Evolutionary conservation across 352 stramenopile species (phyloP).

Genomic region (Phytophthora tentaculata): DNA sequence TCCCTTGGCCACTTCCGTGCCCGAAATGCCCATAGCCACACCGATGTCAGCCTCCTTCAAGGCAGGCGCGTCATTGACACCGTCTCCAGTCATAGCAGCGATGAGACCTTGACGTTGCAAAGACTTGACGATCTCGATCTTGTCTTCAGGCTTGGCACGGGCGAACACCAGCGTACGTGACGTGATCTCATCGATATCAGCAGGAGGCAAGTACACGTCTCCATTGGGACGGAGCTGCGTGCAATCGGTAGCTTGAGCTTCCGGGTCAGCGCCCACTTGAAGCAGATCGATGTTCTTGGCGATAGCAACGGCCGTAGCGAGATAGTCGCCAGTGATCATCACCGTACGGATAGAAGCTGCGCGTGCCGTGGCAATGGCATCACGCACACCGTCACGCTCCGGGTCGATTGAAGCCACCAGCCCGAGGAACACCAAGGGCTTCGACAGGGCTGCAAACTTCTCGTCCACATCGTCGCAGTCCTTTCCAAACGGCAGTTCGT

Average conservation of each 20-base stretch:
- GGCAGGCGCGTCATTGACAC: slow-evolving; percentile 97
- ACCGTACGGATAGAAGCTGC: slow-evolving; percentile 71
- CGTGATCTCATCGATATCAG: slow-evolving; percentile 91
- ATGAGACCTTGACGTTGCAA: slow-evolving; percentile 90
- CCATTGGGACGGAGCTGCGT: slow-evolving; percentile 58
- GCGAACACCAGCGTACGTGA: slow-evolving; percentile 92
- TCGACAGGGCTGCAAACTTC: slow-evolving; percentile 67
- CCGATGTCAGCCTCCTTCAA: slow-evolving; percentile 97
- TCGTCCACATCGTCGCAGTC: slow-evolving; percentile 69
- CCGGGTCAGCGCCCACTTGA: slow-evolving; percentile 61
- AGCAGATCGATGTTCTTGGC: slow-evolving; percentile 93
- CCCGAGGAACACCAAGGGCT: slow-evolving; percentile 91
- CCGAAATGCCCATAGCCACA: slow-evolving; percentile 97
- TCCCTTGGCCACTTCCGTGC: slow-evolving; percentile 98
- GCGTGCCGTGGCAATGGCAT: slow-evolving; percentile 53
- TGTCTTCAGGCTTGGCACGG: slow-evolving; percentile 94
- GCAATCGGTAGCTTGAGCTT: slow-evolving; percentile 76
- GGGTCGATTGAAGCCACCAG: slow-evolving; percentile 93
- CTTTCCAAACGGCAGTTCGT: slow-evolving; percentile 46
- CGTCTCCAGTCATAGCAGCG: slow-evolving; percentile 98
- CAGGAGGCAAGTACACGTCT: slow-evolving; percentile 62
- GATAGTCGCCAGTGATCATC: slow-evolving; percentile 96
- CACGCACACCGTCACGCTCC: slow-evolving; percentile 63
- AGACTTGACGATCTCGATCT: slow-evolving; percentile 96
- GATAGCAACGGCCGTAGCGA: slow-evolving; percentile 95